Conservation (phyloP, 73 alveolate species). For the Breviolum minutum region DNA sequence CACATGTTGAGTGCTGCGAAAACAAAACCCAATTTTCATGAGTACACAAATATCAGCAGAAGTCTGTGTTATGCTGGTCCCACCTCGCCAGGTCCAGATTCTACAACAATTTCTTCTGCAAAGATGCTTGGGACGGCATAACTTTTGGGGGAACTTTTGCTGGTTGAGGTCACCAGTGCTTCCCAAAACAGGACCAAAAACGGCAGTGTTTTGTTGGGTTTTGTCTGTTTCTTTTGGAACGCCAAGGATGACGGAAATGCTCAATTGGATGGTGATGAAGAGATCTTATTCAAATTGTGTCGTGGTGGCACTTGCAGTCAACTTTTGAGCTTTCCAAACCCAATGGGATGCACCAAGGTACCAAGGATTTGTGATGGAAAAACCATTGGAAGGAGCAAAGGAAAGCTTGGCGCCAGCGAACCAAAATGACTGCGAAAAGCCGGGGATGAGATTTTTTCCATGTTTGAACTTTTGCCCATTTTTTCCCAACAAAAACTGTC, state of each 20-base stretch:
- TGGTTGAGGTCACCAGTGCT: background rate
- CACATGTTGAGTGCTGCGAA: too few species aligned
- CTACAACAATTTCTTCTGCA: slow-evolving; percentile 16
- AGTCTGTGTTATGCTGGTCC: background rate
- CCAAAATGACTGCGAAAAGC: too few species aligned
- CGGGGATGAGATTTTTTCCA: too few species aligned
- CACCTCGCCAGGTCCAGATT: slow-evolving; percentile 18
- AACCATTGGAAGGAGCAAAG: background rate
- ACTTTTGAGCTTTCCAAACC: background rate
- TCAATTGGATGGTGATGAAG: background rate
- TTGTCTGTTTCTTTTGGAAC: background rate
- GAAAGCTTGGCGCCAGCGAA: background rate
- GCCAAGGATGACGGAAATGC: background rate
- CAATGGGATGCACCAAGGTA: background rate
- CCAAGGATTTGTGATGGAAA: slow-evolving; percentile 57
- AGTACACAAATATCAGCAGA: background rate
- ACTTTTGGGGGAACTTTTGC: background rate
- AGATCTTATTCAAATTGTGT: slow-evolving; percentile 7
- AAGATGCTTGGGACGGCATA: background rate
- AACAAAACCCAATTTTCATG: too few species aligned
- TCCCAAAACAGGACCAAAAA: background rate
- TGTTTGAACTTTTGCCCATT: too few species aligned
- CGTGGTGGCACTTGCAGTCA: background rate
- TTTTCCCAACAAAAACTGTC: too few species aligned
- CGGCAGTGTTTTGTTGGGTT: background rate